Evolutionary conservation across 129 eudicot species (phyloP), one percentile per base, ranked within the genome.

Genomic region (Tagetes erecta): DNA sequence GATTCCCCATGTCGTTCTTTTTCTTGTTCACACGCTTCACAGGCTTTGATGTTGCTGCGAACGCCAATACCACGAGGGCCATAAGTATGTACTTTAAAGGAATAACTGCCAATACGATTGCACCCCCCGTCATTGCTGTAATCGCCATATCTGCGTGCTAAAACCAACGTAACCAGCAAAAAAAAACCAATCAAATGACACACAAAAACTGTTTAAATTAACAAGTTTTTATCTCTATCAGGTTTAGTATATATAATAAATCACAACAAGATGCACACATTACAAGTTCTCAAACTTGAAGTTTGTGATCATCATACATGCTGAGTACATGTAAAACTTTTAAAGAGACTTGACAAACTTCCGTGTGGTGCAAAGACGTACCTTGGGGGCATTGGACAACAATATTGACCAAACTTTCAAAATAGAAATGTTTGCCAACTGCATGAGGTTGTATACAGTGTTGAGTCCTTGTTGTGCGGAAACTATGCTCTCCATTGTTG

Each of bases 381-480:
- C 97, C 96, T 82, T 87, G 2, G 94, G 92, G 42, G 91, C 87
- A 50, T 76, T 88, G 3, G 89, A 79, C 69, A 80, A 50, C 47
- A 90, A 52, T 51, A 94, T 76, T 8, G 98, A 94, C 96, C 92
- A 85, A 30, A 87, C 75, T 80, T 94, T 94, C 42, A 90, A 73
- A 12, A 94, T 75, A 0, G 96, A 73, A 67, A 94, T 82, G 71
- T 94, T 94, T 3, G 86, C 85, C 50, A 71, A 36, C 79, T 82
- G 95, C 75, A 94, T 63, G 68, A 85, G 67, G 47, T 75, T 84
- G 69, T 87, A 85, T 39, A 78, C 82, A 20, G 67, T 80, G 71
- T 82, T 78, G 39, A 94, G 60, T 9, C 96, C 98, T 39, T 88
- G 96, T 65, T 94, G 98, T 20, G 96, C 96, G 0, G 97, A 90